Evolutionary conservation across 352 stramenopile species (phyloP).

Genomic region (Phytopythium aichiense): DNA sequence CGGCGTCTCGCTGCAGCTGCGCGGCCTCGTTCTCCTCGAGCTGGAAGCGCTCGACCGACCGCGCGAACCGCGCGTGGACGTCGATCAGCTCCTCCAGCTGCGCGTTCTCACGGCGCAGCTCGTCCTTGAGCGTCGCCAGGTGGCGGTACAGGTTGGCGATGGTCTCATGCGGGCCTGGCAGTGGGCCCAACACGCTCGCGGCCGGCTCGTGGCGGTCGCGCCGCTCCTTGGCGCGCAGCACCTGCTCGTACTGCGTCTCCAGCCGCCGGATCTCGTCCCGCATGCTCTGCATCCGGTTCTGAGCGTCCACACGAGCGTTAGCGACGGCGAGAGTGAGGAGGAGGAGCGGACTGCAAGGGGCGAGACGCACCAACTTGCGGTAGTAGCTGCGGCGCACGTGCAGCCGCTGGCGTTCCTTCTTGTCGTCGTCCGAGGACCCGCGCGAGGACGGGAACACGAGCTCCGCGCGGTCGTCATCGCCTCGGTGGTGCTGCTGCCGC

Average conservation of each 20-base stretch:
- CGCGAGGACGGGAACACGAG: not conserved
- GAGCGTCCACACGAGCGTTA: not conserved
- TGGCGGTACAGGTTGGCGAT: constrained; percentile 45
- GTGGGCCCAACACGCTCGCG: not conserved
- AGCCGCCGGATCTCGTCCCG: constrained; percentile 26
- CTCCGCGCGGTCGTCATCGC: not conserved
- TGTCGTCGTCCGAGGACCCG: constrained; percentile 10
- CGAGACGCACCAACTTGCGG: constrained; percentile 21
- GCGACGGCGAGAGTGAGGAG: not conserved
- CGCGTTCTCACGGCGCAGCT: constrained; percentile 48
- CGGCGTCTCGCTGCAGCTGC: constrained; percentile 1
- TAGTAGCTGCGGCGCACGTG: constrained; percentile 51
- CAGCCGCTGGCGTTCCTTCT: constrained; percentile 48
- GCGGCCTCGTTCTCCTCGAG: constrained; percentile 22
- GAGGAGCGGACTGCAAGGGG: not conserved
- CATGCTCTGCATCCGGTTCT: constrained; percentile 39
- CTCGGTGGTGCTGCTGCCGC: not conserved
- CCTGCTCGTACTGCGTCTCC: constrained; percentile 30
- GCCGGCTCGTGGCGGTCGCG: constrained; percentile 8
- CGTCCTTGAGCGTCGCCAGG: constrained; percentile 43
- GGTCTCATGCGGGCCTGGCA: constrained; percentile 6
- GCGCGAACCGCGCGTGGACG: constrained; percentile 32
- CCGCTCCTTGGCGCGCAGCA: constrained; percentile 16
- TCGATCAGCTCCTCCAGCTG: constrained; percentile 35
- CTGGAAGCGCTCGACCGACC: constrained; percentile 30